These are phyloP conservation scores for Russula emetica DNA, from an alignment of 768 basidiomycete species.

Conservation along the genomic window DNA sequence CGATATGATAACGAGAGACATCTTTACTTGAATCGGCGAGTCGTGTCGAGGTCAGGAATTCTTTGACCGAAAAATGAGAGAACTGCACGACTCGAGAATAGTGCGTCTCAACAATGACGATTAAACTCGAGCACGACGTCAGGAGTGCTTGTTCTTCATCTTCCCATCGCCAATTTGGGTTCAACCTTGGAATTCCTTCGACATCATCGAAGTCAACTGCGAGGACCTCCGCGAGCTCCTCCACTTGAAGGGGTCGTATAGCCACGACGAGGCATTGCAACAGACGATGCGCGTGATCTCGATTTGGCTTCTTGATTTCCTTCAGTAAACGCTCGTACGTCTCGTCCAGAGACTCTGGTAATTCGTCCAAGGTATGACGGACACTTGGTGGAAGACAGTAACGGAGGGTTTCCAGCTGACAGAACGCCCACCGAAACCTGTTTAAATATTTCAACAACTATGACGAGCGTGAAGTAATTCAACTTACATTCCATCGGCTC, in stretches of 20 bases:
- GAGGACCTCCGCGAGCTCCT: constrained; percentile 11
- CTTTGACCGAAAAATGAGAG: constrained; percentile 7
- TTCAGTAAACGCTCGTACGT: constrained; percentile 5
- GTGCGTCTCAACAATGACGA: background rate
- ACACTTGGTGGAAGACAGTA: background rate
- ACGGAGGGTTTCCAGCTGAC: constrained; percentile 4
- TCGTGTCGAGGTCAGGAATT: constrained; percentile 5
- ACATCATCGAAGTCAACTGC: background rate
- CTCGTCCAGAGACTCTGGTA: background rate
- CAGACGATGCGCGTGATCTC: constrained; percentile 5
- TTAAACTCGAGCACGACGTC: background rate
- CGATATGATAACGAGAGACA: constrained; percentile 9
- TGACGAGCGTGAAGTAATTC: background rate
- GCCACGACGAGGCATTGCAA: constrained; percentile 12
- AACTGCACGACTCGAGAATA: background rate
- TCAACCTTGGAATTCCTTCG: background rate
- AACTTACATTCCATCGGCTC: constrained; percentile 13
- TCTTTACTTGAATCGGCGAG: background rate
- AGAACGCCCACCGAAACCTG: constrained; percentile 8
- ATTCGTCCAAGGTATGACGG: background rate
- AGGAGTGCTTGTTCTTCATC: constrained; percentile 5
- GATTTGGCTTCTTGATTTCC: background rate
- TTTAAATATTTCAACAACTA: background rate
- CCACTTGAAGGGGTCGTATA: background rate
- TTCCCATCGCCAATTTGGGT: background rate